Evolutionary conservation across 805 yeast genomes (phyloP).

Genomic region (Wickerhamiella cacticola): DNA sequence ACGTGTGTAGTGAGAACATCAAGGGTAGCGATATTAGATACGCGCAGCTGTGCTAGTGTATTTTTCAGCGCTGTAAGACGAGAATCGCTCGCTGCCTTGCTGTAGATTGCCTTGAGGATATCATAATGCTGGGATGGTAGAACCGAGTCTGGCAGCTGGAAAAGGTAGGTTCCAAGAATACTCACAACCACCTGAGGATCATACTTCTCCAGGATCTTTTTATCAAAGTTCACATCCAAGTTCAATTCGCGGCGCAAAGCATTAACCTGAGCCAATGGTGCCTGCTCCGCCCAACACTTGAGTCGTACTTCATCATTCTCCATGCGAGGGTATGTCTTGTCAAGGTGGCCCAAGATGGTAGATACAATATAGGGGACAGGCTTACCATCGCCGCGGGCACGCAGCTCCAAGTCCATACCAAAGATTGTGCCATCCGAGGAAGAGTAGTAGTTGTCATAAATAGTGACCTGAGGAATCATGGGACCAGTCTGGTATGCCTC

Average conservation of each 20-base stretch:
- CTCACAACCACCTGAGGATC: slow-evolving; percentile 52
- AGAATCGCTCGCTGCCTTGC: slow-evolving; percentile 29
- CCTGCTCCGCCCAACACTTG: slow-evolving; percentile 56
- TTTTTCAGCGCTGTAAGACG: slow-evolving; percentile 55
- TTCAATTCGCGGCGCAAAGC: slow-evolving; percentile 45
- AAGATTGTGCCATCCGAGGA: slow-evolving; percentile 57
- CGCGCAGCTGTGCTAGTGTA: slow-evolving; percentile 53
- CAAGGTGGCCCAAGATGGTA: slow-evolving; percentile 53
- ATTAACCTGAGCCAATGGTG: slow-evolving; percentile 50
- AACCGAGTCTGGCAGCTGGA: slow-evolving; percentile 71
- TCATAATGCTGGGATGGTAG: slow-evolving; percentile 56
- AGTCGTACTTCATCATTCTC: slow-evolving; percentile 56
- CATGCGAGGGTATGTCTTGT: slow-evolving; percentile 51
- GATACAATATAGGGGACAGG: slow-evolving; percentile 61
- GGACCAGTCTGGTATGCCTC: slow-evolving; percentile 62
- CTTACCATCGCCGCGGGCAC: slow-evolving; percentile 58
- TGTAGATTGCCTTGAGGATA: slow-evolving; percentile 53
- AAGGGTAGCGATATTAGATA: slow-evolving; percentile 62
- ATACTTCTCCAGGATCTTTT: slow-evolving; percentile 29
- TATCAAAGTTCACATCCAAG: slow-evolving; percentile 18
- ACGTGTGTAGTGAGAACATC: slow-evolving; percentile 73
- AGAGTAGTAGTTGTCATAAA: slow-evolving; percentile 71
- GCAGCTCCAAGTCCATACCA: slow-evolving; percentile 64
- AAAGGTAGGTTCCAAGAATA: slow-evolving; percentile 55
- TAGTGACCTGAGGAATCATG: slow-evolving; percentile 56